Evolutionary conservation across 176 grass and related monocot genomes (phyloP), one percentile per base, ranked within the genome.

Genomic region (Secale cereale): DNA sequence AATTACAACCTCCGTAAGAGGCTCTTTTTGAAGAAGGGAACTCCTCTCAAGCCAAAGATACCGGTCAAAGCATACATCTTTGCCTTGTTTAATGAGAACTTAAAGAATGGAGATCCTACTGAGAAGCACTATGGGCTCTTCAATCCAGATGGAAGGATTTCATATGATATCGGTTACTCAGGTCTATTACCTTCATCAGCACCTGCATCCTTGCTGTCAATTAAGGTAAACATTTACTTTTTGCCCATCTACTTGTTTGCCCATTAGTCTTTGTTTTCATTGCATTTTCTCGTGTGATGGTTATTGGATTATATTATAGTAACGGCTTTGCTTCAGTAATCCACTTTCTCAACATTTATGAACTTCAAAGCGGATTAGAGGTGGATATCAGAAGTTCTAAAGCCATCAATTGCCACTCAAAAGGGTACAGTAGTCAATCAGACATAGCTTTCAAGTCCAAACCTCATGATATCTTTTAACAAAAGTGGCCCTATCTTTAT

Each of bases 61-160:
- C 86, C 78, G 48, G 90, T 92, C 26, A 89, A 97, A 85, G 94
- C 97, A 31, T 99, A 97, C 76, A 88, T 96, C 65, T 99, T 99
- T 92, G 97, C 97, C 0, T 90, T 99, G 60, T 99, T 99, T 81
- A 99, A 99, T 80, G 97, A 99, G 85, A 87, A 99, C 87, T 74
- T 36, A 2, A 99, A 99, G 79, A 2, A 15, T 70, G 97, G 97
- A 63, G 19, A 90, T 83, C 29, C 63, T 68, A 97, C 97, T 35
- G 97, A 99, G 85, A 99, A 36, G 65, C 97, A 99, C 68, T 99
- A 87, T 85, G 97, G 97, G 56, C 79, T 99, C 66, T 99, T 99
- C 65, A 92, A 92, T 33, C 84, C 97, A 81, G 90, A 99, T 83
- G 97, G 97, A 71, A 99, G 97, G 23, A 94, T 96, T 86, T 62